Base-by-base conservation (phyloP, 345 rosid species). In the Corchorus olitorius region DNA sequence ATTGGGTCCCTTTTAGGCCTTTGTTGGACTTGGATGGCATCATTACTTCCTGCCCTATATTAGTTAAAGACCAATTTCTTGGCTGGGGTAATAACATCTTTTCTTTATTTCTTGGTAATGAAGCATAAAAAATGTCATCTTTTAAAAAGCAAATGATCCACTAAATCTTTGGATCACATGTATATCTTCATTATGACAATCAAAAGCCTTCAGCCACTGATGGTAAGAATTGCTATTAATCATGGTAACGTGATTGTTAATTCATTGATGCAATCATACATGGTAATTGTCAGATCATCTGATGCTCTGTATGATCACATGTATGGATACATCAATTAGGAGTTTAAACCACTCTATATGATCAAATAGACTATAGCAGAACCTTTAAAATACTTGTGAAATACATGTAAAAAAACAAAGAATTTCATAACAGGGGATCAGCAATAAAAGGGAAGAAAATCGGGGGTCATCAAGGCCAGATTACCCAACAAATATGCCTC, bases 51-150 rank as follows among this genome's bases (percentile, higher is more conserved):
- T 35, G 52, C 7, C 33, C 5, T 53, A 12, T 8, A 16, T 68
- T 14, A 34, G 35, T 68, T 14, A 34, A 34, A 70, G 35, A 62
- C 49, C 74, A 54, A n/a, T 53, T 70, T 70, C 33, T 70, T 70
- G 48, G 49, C 49, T 17, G 35, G 17, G 46, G 12, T 34, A 5
- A 53, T 17, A 45, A 37, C 52, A 50, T 10, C 6, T 34, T 53
- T 70, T 39, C 37, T 3, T 17, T 34, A 8, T 70, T 73, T 22
- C 39, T 59, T 58, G 55, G 35, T 43, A 35, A 55, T n/a, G 48
- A 33, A n/a, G 35, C 64, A 55, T 19, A 33, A 37, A 72, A 17
- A 55, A 55, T 55, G 48, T 6, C 37, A 39, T 56, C 13, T 46
- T 35, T 33, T 35, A 22, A 53, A 37, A 39, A 41, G 56, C 49